A percentile compares a stretch with the other conserved stretches of the same genome.
Conservation (phyloP, 176 grass and related monocot species). For the Aegilops speltoides region DNA sequence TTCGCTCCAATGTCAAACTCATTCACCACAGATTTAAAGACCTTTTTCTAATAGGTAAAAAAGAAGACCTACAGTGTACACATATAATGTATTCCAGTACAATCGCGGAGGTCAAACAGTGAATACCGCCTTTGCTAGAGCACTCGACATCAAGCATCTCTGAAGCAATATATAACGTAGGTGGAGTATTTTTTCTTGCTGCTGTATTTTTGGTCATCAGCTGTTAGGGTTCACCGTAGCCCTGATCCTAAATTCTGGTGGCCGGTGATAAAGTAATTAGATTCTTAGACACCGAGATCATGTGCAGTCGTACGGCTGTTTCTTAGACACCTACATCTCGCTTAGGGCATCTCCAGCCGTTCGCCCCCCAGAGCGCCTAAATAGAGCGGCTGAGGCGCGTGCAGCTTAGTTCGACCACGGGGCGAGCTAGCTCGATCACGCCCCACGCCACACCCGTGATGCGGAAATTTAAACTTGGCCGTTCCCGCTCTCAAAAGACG, state of each 20-base stretch:
- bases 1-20: conserved; percentile 16
- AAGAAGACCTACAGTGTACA: background rate
- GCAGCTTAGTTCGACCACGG: no score
- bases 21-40: background rate
- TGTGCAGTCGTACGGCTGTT: background rate
- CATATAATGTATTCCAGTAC: background rate
- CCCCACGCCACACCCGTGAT: no score
- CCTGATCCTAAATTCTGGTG: background rate
- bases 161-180: background rate
- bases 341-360: no score
- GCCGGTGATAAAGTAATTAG: background rate
- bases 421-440: no score
- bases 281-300: background rate
- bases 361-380: no score
- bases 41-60: background rate
- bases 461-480: no score
- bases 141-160: background rate
- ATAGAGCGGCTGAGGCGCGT: no score
- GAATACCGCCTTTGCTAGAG: conserved; percentile 11
- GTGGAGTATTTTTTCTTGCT: no score
- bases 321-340: background rate
- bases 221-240: background rate
- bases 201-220: background rate
- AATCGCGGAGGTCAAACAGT: conserved; percentile 14
- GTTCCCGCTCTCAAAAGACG: no score